Base-by-base conservation (phyloP, 805 yeast species). In the Kodamaea sagamina region DNA sequence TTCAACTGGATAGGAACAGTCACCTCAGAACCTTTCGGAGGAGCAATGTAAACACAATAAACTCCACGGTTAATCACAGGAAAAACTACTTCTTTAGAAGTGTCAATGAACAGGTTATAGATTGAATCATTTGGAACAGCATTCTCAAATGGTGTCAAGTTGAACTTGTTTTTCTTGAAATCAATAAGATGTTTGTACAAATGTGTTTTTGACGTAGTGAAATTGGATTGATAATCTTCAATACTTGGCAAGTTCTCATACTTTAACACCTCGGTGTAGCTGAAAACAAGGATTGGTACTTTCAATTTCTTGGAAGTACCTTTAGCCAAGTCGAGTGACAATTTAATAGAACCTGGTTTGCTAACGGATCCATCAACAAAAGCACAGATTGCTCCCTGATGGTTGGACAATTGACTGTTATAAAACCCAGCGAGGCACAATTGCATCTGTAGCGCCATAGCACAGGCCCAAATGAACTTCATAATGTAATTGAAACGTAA, bases 1-100 rank as follows among this genome's bases (percentile, higher is more conserved):
- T 48, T 47, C 37, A 49, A 52, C n/a, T 32, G 34, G 7, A 64
- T 46, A 0, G 64, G 57, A 10, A 58, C 39, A 8, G 22, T 6
- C 17, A 57, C 19, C 11, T 44, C 39, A 4, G 48, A 32, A 13
- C 37, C 32, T 6, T 50, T 24, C 2, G 60, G 60, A 6, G 61
- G 60, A 4, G 59, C 62, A 27, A 59, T 46, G 41, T 61, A 65
- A 6, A 62, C 59, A 49, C 71, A 65, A 46, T 62, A 65, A n/a
- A 51, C 34, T 1, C 69, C 71, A 1, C 62, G 27, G 19, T 17
- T n/a, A 2, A 16, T 15, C 3, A 38, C 41, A 3, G 12, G 8
- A 12, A 7, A 39, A 5, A 12, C 10, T 2, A 39, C 32, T 13
- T 39, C 42, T 18, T 27, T 35, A 9, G 28, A 13, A 16, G 15